Evolutionary conservation across 1,284 basidiomycete genomes (phyloP).

Genomic region (Pisolithus thermaeus): DNA sequence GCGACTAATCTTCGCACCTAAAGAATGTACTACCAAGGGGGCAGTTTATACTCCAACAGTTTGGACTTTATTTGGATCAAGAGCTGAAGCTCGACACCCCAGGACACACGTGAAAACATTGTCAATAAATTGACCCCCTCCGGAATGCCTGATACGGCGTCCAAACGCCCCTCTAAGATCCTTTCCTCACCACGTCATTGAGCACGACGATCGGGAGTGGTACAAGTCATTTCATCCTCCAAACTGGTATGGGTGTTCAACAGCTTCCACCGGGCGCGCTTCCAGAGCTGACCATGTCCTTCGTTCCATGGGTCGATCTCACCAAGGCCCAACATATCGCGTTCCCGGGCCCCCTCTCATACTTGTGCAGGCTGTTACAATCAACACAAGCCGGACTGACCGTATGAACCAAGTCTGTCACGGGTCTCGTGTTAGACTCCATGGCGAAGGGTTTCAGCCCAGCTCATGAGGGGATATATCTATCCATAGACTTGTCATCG

Average conservation of each 20-base stretch:
- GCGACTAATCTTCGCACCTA: no score
- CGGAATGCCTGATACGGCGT: no score
- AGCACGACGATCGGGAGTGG: not conserved
- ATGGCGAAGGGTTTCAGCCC: constrained; percentile 33
- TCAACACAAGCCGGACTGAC: constrained; percentile 45
- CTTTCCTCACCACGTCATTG: not conserved
- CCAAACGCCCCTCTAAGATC: not conserved
- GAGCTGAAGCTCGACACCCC: no score
- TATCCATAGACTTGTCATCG: constrained; percentile 49
- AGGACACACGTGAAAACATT: no score
- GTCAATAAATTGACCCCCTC: no score
- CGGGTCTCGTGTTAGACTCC: constrained; percentile 42
- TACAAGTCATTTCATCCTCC: not conserved
- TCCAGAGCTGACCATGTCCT: constrained; percentile 12
- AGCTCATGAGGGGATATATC: constrained; percentile 44
- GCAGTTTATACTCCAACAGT: no score
- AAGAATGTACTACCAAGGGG: no score
- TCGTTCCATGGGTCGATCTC: constrained; percentile 57
- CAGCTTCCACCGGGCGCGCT: not conserved
- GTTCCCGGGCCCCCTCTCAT: constrained; percentile 40
- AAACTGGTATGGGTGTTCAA: not conserved
- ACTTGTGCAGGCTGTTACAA: constrained; percentile 49
- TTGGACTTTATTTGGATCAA: no score
- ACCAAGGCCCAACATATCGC: constrained; percentile 43
- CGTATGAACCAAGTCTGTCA: constrained; percentile 33